Evolutionary conservation across 1,284 basidiomycete species (phyloP).

Genomic region (Cronartium quercuum): DNA sequence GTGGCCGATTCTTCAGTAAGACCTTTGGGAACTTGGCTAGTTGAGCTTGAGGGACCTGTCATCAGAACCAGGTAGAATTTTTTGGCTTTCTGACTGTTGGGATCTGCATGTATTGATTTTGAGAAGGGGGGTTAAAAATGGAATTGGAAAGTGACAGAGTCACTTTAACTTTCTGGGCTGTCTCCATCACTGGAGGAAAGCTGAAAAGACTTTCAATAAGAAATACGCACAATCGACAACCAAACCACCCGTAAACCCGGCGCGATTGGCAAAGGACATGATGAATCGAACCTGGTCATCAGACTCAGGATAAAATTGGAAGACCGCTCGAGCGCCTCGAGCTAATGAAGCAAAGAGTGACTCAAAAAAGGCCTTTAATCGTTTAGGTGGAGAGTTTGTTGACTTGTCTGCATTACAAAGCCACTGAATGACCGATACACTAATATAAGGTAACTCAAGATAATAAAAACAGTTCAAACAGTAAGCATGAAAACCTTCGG

Average conservation of each 20-base stretch:
- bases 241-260: slow-evolving; percentile 93
- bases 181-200: not conserved
- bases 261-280: slow-evolving; percentile 82
- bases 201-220: not conserved
- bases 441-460: slow-evolving; percentile 48
- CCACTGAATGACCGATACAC: slow-evolving; percentile 98
- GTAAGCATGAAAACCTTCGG: not conserved
- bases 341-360: slow-evolving; percentile 86
- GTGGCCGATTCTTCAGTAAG: slow-evolving; percentile 17
- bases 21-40: slow-evolving; percentile 19
- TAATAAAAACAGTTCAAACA: not conserved
- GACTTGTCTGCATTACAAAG: slow-evolving; percentile 93
- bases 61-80: slow-evolving; percentile 49
- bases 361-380: slow-evolving; percentile 89
- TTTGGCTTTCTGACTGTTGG: slow-evolving; percentile 49
- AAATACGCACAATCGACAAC: slow-evolving; percentile 68
- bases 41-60: slow-evolving; percentile 27
- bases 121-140: not conserved
- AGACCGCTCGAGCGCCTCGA: slow-evolving; percentile 84
- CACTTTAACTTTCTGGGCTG: too few species aligned
- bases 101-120: slow-evolving; percentile 40
- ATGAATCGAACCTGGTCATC: slow-evolving; percentile 95
- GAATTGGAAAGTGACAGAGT: not conserved
- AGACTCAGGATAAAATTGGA: slow-evolving; percentile 91
- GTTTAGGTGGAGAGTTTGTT: slow-evolving; percentile 83